phyloP scores from a whole-genome alignment of 305 asterid genomes.

The Stenogyne calaminthoides region DNA sequence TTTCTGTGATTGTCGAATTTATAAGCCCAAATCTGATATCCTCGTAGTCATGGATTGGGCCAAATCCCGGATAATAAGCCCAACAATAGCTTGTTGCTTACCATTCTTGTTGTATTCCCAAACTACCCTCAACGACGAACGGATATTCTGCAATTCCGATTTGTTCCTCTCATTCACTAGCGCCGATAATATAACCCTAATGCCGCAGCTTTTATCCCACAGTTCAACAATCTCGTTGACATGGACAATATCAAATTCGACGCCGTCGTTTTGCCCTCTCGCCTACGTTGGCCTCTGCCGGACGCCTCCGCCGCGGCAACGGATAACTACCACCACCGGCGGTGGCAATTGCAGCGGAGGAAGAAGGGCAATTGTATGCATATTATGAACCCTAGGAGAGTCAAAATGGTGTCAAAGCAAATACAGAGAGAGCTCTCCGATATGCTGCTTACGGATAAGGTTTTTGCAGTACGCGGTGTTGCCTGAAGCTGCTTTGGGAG shows the following conservation, averaged over 20 bases:
- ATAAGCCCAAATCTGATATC: neutral
- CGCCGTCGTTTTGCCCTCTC: conserved; percentile 38
- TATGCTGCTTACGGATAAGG: conserved; percentile 87
- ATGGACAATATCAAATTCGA: conserved; percentile 36
- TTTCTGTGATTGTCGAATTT: neutral
- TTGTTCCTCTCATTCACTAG: conserved; percentile 35
- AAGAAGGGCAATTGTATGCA: conserved; percentile 48
- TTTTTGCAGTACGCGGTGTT: conserved; percentile 85
- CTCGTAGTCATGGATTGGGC: neutral
- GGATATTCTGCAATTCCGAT: conserved; percentile 36
- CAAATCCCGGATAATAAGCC: conserved; percentile 4
- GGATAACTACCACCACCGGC: conserved; percentile 16
- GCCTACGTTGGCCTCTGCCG: conserved; percentile 31
- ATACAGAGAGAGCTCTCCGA: conserved; percentile 89
- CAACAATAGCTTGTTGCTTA: neutral
- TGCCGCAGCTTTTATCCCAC: conserved; percentile 62
- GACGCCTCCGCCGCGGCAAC: conserved; percentile 30
- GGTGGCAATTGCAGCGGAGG: conserved; percentile 22
- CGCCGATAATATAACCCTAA: conserved; percentile 35
- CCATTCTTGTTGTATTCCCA: conserved; percentile 26
- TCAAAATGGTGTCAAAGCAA: conserved; percentile 94
- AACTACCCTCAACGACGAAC: conserved; percentile 36
- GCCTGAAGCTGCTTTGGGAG: conserved; percentile 97
- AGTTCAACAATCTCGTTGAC: conserved; percentile 41
- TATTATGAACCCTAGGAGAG: conserved; percentile 98